phyloP scores from a whole-genome alignment of 139 green algal genomes.

The Chlorella sp. region DNA sequence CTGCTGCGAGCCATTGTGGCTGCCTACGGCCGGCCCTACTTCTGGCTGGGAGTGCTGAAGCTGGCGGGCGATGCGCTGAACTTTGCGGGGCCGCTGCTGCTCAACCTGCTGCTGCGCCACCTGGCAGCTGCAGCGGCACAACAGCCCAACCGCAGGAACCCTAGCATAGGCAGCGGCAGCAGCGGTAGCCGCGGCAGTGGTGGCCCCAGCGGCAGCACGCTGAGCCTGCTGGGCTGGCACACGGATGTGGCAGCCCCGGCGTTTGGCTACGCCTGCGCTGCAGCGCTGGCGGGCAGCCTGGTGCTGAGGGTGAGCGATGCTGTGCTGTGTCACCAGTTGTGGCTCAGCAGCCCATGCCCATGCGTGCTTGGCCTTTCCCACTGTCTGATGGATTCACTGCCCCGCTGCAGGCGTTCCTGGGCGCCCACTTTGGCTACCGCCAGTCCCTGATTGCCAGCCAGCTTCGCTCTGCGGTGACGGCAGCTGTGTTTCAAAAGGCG shows the following conservation, averaged over 20 bases:
- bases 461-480: constrained; percentile 72
- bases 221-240: neutral
- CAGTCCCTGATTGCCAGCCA: constrained; percentile 58
- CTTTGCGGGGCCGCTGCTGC: constrained; percentile 80
- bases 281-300: constrained; percentile 26
- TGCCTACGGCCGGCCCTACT: constrained; percentile 57
- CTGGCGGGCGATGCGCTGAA: constrained; percentile 72
- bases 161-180: neutral
- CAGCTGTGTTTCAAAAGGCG: constrained; percentile 68
- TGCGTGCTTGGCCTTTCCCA: no score
- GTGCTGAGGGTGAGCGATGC: constrained; percentile 33
- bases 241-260: neutral
- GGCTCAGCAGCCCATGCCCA: no score
- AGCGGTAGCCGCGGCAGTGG: no score
- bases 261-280: constrained; percentile 14
- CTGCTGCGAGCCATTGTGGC: constrained; percentile 59
- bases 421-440: constrained; percentile 78
- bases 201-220: neutral
- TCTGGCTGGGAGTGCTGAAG: constrained; percentile 67
- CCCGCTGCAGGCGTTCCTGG: constrained; percentile 60
- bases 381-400: no score
- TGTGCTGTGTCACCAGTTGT: neutral
- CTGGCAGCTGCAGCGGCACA: constrained; percentile 33
- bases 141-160: neutral
- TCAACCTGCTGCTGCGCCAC: constrained; percentile 78